Percentiles rank a stretch among this genome's conserved stretches.
These are phyloP conservation scores for Metarhizium rileyi DNA, from an alignment of 2,329 filamentous ascomycete genomes.

Conservation along the genomic window DNA sequence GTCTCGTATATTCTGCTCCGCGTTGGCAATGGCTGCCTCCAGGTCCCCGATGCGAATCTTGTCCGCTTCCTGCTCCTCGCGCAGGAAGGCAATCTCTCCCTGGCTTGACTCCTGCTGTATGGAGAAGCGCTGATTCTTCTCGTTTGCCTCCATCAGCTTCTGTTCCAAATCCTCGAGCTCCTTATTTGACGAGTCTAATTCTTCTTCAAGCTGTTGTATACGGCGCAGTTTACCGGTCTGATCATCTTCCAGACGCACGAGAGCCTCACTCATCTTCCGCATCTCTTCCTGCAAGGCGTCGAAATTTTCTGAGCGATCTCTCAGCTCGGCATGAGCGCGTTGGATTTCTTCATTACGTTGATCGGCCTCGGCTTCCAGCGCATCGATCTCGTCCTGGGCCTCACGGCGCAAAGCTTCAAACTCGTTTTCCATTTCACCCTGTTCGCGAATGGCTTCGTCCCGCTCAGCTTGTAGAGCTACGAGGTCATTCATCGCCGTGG, in stretches of 20 bases:
- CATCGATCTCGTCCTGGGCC: slow-evolving; percentile 56
- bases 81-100: slow-evolving; percentile 85
- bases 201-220: slow-evolving; percentile 74
- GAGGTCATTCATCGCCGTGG: slow-evolving; percentile 70
- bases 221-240: slow-evolving; percentile 67
- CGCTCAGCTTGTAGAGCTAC: slow-evolving; percentile 72
- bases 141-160: slow-evolving; percentile 72
- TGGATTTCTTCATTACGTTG: slow-evolving; percentile 62
- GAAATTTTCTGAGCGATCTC: slow-evolving; percentile 76
- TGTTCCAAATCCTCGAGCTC: slow-evolving; percentile 82
- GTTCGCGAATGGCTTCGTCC: slow-evolving; percentile 68
- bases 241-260: slow-evolving; percentile 83
- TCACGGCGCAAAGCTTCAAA: slow-evolving; percentile 53
- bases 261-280: slow-evolving; percentile 77
- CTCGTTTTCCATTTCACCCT: slow-evolving; percentile 47
- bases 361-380: slow-evolving; percentile 62
- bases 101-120: slow-evolving; percentile 91
- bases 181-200: slow-evolving; percentile 72
- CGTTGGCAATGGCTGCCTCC: slow-evolving; percentile 69
- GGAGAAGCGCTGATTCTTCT: slow-evolving; percentile 77
- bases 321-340: slow-evolving; percentile 60
- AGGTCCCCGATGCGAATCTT: slow-evolving; percentile 97
- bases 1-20: slow-evolving; percentile 71
- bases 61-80: slow-evolving; percentile 93
- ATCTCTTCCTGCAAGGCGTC: slow-evolving; percentile 88